A percentile compares a stretch with the other conserved stretches of the same genome.
phyloP scores from a whole-genome alignment of 2,329 filamentous ascomycete species.

The Teratosphaeria nubilosa region DNA sequence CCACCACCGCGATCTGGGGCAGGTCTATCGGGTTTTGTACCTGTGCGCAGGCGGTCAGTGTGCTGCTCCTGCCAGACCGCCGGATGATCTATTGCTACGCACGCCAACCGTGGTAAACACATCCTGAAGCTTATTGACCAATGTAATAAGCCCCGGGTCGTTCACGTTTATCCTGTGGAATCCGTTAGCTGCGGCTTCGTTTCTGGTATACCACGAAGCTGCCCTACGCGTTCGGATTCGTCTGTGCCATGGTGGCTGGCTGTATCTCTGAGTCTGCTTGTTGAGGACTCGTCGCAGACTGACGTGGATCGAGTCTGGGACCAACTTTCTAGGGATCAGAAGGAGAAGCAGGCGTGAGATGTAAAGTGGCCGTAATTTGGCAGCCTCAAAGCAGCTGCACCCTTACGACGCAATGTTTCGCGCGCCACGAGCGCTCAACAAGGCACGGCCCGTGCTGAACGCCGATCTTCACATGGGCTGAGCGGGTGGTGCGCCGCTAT shows the following conservation, averaged over 20 bases:
- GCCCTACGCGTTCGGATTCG: slow-evolving; percentile 14
- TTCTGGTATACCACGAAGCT: neutral
- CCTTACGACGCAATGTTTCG: neutral
- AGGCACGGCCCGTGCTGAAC: neutral
- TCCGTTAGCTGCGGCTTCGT: neutral
- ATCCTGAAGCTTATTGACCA: slow-evolving; percentile 99
- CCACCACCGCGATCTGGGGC: slow-evolving; percentile 95
- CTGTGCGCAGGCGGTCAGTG: slow-evolving; percentile 32
- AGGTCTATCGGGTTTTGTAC: slow-evolving; percentile 99
- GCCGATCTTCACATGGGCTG: neutral
- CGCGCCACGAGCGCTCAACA: neutral
- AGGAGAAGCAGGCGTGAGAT: neutral
- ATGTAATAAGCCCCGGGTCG: slow-evolving; percentile 59
- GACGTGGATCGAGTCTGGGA: neutral
- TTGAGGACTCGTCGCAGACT: neutral
- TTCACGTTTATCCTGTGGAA: slow-evolving; percentile 57
- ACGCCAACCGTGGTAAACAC: slow-evolving; percentile 94
- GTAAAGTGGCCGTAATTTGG: neutral
- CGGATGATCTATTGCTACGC: slow-evolving; percentile 27
- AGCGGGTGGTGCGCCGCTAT: no score
- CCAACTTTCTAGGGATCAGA: neutral
- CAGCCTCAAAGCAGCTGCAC: neutral
- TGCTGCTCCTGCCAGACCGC: neutral
- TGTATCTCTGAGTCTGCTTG: neutral
- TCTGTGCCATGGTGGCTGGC: slow-evolving; percentile 11